Evolutionary conservation across 2,329 filamentous ascomycete genomes (phyloP), one percentile per base, ranked within the genome.

Genomic region (Cladorrhinum sp.): DNA sequence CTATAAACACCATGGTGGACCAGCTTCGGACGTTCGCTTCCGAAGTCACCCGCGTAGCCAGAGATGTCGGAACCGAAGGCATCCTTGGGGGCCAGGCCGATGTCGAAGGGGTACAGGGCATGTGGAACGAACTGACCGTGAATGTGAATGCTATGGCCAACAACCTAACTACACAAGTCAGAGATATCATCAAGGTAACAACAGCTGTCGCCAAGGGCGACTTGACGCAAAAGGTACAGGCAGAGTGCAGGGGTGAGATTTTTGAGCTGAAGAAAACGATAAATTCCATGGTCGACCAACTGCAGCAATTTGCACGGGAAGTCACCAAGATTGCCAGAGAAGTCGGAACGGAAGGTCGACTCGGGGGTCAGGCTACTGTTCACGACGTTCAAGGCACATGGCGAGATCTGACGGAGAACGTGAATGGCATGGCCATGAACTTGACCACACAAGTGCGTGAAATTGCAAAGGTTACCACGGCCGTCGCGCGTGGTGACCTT

Each of bases 371-470:
- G 75, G 94, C 95, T 54, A 95, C 92, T 20, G 91, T 98, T 6
- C 94, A 96, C 72, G 94, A 96, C 73, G 95, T 98, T 30, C 91
- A 96, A 76, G 94, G 94, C 65, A 98, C 96, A 56, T 98, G 95
- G 94, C 91, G 92, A 71, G 92, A 97, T 73, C 81, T 99, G 64
- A 99, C 94, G 2, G 90, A 94, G 72, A 93, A 93, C 65, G 94
- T 99, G 77, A 99, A 99, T 77, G 90, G 93, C 68, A 98, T 99
- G 94, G 94, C 94, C 72, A 96, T 95, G 83, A 99, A 98, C 74
- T 80, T 99, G 69, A 98, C 94, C 2, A 96, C 95, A 4, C 94
- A 99, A 79, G 95, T 99, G 73, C 89, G 94, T 79, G 93, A 97
- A 76, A 99, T 99, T 69, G 95, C 94, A 64, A 92, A 94, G 71